Evolutionary conservation across 2,329 filamentous ascomycete species (phyloP).

Genomic region (Ophiostoma himal-ulmi): DNA sequence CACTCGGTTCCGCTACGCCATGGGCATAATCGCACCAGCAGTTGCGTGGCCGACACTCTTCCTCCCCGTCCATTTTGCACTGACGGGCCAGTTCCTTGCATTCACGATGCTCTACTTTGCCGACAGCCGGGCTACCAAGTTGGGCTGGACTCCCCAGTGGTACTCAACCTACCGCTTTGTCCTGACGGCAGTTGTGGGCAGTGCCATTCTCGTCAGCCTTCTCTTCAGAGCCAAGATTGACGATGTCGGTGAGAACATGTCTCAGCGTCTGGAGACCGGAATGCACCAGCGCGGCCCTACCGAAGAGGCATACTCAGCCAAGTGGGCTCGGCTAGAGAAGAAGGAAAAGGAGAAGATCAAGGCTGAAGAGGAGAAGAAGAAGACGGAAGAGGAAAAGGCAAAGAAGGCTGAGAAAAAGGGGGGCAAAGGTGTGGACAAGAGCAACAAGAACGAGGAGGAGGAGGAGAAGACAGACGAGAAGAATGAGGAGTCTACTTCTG

Average conservation of each 20-base stretch:
- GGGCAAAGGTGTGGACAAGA: neutral
- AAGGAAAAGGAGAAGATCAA: conserved; percentile 27
- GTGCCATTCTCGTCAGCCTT: conserved; percentile 72
- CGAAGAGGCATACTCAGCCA: conserved; percentile 33
- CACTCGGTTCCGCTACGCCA: conserved; percentile 74
- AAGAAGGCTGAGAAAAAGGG: conserved; percentile 28
- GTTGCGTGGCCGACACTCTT: conserved; percentile 87
- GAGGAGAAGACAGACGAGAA: conserved; percentile 5
- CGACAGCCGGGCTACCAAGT: conserved; percentile 64
- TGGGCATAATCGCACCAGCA: conserved; percentile 71
- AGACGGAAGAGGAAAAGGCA: conserved; percentile 25
- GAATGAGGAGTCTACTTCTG: neutral
- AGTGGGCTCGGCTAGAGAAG: conserved; percentile 39
- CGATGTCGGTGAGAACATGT: conserved; percentile 34
- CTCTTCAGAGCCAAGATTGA: conserved; percentile 75
- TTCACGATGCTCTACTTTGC: conserved; percentile 84
- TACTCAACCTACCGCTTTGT: conserved; percentile 88
- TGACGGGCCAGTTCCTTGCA: conserved; percentile 78
- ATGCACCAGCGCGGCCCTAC: conserved; percentile 32
- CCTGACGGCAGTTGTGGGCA: conserved; percentile 81
- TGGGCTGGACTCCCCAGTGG: conserved; percentile 78
- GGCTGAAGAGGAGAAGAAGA: conserved; percentile 28
- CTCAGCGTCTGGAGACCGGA: conserved; percentile 35
- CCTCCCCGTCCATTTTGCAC: conserved; percentile 74
- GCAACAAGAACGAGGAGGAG: conserved; percentile 15